These are phyloP conservation scores for Kazachstania viticola DNA, from an alignment of 805 yeast species.

Conservation along the genomic window DNA sequence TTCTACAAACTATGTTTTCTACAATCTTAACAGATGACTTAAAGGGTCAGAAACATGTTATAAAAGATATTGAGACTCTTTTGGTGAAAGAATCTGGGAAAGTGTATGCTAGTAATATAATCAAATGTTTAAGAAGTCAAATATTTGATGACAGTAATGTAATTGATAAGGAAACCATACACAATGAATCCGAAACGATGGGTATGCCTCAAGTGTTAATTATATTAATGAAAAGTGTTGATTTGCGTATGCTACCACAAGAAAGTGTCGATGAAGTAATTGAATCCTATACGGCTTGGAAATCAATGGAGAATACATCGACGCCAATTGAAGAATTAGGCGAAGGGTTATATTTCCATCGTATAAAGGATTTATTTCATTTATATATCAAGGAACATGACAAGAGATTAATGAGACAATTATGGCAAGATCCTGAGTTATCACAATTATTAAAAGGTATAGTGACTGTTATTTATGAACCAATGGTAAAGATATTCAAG, in stretches of 20 bases:
- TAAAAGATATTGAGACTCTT: slow-evolving; percentile 37
- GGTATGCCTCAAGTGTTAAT: slow-evolving; percentile 19
- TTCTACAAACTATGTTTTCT: slow-evolving; percentile 64
- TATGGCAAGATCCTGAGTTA: slow-evolving; percentile 81
- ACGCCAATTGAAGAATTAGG: slow-evolving; percentile 5
- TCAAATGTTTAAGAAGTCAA: slow-evolving; percentile 23
- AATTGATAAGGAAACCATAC: slow-evolving; percentile 17
- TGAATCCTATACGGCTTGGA: slow-evolving; percentile 23
- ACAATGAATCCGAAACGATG: slow-evolving; percentile 23
- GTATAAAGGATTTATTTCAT: slow-evolving; percentile 50
- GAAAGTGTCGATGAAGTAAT: slow-evolving; percentile 19
- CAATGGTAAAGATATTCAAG: slow-evolving; percentile 56
- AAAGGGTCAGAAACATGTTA: slow-evolving; percentile 44
- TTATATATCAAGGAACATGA: slow-evolving; percentile 60
- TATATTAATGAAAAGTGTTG: slow-evolving; percentile 16
- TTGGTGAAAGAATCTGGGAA: slow-evolving; percentile 5
- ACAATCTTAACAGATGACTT: slow-evolving; percentile 68
- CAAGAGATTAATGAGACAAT: slow-evolving; percentile 57
- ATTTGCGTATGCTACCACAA: slow-evolving; percentile 9
- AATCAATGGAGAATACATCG: slow-evolving; percentile 6
- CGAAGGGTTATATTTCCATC: slow-evolving; percentile 36
- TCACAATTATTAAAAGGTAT: slow-evolving; percentile 65
- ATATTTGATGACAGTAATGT: slow-evolving; percentile 9
- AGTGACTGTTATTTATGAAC: slow-evolving; percentile 61
- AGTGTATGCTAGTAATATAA: slow-evolving; percentile 15